Conservation (phyloP, 106 monocot genomes). For the Dendrobium catenatum region DNA sequence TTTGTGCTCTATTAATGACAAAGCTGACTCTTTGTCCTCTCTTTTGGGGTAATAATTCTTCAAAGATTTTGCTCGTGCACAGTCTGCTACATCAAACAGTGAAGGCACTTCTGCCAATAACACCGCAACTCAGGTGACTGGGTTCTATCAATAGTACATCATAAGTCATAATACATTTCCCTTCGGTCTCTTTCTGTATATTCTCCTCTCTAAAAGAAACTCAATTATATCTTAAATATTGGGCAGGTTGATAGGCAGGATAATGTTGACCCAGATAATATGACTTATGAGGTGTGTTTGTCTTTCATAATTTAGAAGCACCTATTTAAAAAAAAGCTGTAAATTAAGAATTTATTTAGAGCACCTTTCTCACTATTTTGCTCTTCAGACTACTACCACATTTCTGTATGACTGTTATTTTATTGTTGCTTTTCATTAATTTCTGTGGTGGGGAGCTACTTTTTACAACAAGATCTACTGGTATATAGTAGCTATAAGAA, state of each 20-base stretch:
- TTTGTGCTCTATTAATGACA: neutral
- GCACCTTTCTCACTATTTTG: no score
- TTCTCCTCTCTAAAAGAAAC: neutral
- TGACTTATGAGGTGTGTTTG: slow-evolving; percentile 74
- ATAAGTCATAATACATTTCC: no score
- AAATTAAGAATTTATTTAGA: no score
- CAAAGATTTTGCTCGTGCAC: slow-evolving; percentile 15
- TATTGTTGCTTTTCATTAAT: no score
- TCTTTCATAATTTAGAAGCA: neutral
- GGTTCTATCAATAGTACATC: neutral
- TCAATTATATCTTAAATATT: neutral
- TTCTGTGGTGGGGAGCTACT: no score
- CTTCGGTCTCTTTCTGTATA: no score
- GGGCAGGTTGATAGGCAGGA: slow-evolving; percentile 43
- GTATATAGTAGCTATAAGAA: no score
- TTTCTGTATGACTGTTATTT: no score
- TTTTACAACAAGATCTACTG: no score
- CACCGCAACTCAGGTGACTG: slow-evolving; percentile 30
- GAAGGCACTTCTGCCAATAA: slow-evolving; percentile 13
- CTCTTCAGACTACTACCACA: no score
- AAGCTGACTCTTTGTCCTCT: neutral
- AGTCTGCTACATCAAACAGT: slow-evolving; percentile 16
- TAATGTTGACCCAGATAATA: slow-evolving; percentile 68
- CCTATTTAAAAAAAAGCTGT: no score
- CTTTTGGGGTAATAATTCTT: neutral